Evolutionary conservation across 371 early-diverging fungal genomes (phyloP), one percentile per base, ranked within the genome.

Genomic region (Capillidium rhysosporum): DNA sequence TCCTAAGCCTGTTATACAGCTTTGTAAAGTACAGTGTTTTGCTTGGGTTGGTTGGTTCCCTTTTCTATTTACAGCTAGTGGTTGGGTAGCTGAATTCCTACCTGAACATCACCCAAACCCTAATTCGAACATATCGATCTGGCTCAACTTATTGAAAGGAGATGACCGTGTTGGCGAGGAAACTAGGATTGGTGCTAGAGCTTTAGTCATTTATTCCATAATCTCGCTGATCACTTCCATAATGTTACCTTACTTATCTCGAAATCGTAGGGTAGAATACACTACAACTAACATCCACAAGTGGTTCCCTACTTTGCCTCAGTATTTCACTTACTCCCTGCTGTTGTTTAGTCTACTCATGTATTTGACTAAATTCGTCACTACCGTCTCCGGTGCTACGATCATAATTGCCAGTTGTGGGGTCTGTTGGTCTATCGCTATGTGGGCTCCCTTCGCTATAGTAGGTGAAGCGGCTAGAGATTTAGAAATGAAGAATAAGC

Each of bases 41-140:
- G 76, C 88, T 3, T 95, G 92, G 92, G 76, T 92, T 57, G 92
- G 89, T 9, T 91, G 92, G 90, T 95, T 95, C 60, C 92, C 93
- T 2, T 91, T 92, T 58, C 67, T 95, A 10, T 92, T 95, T 56
- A 92, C 92, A 62, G 75, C 82, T 8, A 83, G 84, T 0, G 80
- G 83, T 0, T 86, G 79, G 66, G 79, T 88, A 0, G 82, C 84
- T 26, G 78, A 80, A 52, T 76, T 73, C 41, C 75, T 58, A 59
- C 63, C 23, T 45, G 63, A 62, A 45, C 31, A 46, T 29, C 57
- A 5, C 4, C 48, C 48, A 47, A 34, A 16, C 34, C 31, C 28
- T 9, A 34, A 34, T 34, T 34, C 34, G 4, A 34, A 34, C 12
- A 7, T 34, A 34, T 34, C 12, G 12, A 12, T 34, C 12, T 34